phyloP scores from a whole-genome alignment of 805 yeast genomes.

The Saccharomyces jurei region DNA sequence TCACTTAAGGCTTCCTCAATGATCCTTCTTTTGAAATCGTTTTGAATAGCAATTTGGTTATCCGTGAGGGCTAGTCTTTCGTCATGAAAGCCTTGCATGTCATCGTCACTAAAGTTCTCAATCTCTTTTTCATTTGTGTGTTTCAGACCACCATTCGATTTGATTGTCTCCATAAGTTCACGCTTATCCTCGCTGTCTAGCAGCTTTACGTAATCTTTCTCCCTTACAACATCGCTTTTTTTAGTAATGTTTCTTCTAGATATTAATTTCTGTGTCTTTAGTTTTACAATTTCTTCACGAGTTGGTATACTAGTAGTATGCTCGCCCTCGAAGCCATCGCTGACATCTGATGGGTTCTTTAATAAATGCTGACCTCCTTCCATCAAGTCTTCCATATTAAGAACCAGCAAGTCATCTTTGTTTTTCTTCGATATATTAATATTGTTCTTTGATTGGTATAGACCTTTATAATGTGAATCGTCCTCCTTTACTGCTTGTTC shows the following conservation, averaged over 20 bases:
- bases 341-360: constrained; percentile 1
- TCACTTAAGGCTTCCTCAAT: constrained; percentile 18
- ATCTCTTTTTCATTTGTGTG: constrained; percentile 8
- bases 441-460: neutral
- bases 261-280: constrained; percentile 4
- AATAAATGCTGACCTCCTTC: constrained; percentile 1
- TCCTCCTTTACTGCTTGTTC: neutral
- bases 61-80: constrained; percentile 20
- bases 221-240: constrained; percentile 6
- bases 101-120: constrained; percentile 6
- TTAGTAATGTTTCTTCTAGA: constrained; percentile 1
- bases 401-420: neutral
- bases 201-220: constrained; percentile 22
- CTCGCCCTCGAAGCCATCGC: neutral
- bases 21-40: constrained; percentile 6
- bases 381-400: constrained; percentile 18
- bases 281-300: constrained; percentile 9
- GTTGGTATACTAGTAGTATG: constrained; percentile 3
- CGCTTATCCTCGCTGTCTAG: constrained; percentile 22
- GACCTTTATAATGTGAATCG: neutral
- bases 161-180: constrained; percentile 19
- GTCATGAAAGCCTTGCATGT: constrained; percentile 18
- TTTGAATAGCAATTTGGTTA: constrained; percentile 9
- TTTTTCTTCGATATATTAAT: neutral
- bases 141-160: constrained; percentile 9